phyloP scores from a whole-genome alignment of 2,329 filamentous ascomycete species.

The Fusarium compactum region DNA sequence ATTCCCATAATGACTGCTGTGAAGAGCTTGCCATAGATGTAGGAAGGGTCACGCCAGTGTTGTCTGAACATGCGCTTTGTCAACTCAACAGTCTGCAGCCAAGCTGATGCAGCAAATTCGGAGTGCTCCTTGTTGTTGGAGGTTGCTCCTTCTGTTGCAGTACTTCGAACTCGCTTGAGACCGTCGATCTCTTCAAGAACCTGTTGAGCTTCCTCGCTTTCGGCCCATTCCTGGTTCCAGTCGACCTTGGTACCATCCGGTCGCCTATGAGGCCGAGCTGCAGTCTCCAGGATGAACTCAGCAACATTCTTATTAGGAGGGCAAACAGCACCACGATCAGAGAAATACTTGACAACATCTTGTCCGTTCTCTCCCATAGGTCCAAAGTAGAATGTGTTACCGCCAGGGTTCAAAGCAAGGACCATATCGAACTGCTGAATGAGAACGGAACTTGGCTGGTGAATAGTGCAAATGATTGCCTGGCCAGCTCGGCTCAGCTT shows the following conservation, averaged over 20 bases:
- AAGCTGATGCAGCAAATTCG: slow-evolving; percentile 76
- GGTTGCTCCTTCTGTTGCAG: slow-evolving; percentile 26
- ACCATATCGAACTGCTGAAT: slow-evolving; percentile 68
- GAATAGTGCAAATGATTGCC: slow-evolving; percentile 69
- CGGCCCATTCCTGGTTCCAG: slow-evolving; percentile 82
- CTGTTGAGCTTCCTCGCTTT: slow-evolving; percentile 69
- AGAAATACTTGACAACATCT: slow-evolving; percentile 63
- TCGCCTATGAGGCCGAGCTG: slow-evolving; percentile 52
- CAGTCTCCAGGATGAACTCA: slow-evolving; percentile 63
- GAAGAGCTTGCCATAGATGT: slow-evolving; percentile 83
- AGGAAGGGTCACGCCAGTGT: slow-evolving; percentile 81
- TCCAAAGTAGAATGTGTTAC: slow-evolving; percentile 66
- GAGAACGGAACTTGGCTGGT: slow-evolving; percentile 66
- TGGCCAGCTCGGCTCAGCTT: slow-evolving; percentile 70
- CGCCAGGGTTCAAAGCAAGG: slow-evolving; percentile 63
- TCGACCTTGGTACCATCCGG: slow-evolving; percentile 62
- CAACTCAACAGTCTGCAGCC: slow-evolving; percentile 72
- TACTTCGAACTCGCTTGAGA: slow-evolving; percentile 38
- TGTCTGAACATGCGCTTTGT: slow-evolving; percentile 78
- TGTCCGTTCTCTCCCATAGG: slow-evolving; percentile 62
- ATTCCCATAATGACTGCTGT: slow-evolving; percentile 77
- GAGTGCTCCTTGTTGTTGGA: slow-evolving; percentile 39
- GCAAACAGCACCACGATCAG: slow-evolving; percentile 72
- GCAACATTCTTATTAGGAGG: slow-evolving; percentile 66
- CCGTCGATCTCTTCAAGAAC: slow-evolving; percentile 71